A percentile compares a stretch with the other conserved stretches of the same genome.
Evolutionary conservation across 2,329 filamentous ascomycete genomes (phyloP).

Genomic region (Venturia carpophila): DNA sequence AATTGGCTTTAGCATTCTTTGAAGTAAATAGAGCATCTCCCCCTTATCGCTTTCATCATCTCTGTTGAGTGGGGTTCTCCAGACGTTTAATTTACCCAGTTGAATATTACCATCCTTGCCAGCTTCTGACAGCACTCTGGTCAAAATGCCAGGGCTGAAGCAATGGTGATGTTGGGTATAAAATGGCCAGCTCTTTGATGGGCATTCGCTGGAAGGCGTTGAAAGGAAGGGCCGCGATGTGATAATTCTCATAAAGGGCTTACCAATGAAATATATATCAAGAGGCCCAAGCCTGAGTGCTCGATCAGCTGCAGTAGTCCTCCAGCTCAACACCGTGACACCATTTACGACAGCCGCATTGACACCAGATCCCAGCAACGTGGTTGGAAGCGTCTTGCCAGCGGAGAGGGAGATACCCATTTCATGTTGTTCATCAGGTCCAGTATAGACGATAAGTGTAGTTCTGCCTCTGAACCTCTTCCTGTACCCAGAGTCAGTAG

Average conservation of each 20-base stretch:
- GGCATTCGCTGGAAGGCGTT: background rate
- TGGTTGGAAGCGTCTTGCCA: background rate
- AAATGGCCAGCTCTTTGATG: background rate
- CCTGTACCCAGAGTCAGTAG: constrained; percentile 45
- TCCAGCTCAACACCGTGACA: constrained; percentile 46
- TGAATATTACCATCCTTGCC: background rate
- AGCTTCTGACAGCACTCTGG: background rate
- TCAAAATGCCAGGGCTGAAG: background rate
- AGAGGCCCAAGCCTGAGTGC: constrained; percentile 39
- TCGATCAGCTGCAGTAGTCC: constrained; percentile 43
- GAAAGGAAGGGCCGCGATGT: no score
- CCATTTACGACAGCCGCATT: constrained; percentile 33
- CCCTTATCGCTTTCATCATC: background rate
- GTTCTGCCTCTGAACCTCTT: constrained; percentile 54
- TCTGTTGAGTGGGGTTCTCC: background rate
- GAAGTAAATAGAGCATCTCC: background rate
- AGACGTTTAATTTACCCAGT: background rate
- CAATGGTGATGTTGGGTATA: background rate
- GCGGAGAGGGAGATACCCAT: constrained; percentile 40
- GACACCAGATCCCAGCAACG: constrained; percentile 4
- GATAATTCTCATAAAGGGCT: constrained; percentile 21
- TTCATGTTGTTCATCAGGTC: constrained; percentile 55
- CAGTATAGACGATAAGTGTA: constrained; percentile 57
- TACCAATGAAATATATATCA: constrained; percentile 49
- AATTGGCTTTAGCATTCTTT: background rate